Evolutionary conservation across 495 filamentous ascomycete genomes (phyloP).

Genomic region (Ramalina peruviana): DNA sequence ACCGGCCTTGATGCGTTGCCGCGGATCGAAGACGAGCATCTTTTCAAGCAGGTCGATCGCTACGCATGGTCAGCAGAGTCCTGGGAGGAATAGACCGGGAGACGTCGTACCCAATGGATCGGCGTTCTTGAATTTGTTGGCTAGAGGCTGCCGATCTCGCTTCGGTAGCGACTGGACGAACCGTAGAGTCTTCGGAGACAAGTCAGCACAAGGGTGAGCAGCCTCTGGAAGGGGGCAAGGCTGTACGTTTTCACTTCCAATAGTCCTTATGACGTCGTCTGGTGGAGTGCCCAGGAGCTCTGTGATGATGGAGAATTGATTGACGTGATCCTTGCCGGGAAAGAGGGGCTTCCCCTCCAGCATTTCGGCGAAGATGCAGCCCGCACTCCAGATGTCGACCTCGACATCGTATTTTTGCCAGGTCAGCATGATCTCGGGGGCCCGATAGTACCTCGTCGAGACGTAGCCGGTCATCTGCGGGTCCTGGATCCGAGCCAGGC

Average conservation of each 20-base stretch:
- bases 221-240: not conserved
- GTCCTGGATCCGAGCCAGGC: slow-evolving; percentile 91
- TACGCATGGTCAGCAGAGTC: not conserved
- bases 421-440: slow-evolving; percentile 98
- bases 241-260: slow-evolving; percentile 92
- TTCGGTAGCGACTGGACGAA: slow-evolving; percentile 98
- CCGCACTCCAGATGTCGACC: slow-evolving; percentile 98
- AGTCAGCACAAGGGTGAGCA: slow-evolving; percentile 2
- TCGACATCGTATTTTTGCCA: slow-evolving; percentile 99
- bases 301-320: slow-evolving; percentile 98
- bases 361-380: slow-evolving; percentile 99
- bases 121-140: slow-evolving; percentile 90
- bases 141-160: slow-evolving; percentile 77
- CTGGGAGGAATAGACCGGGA: not conserved
- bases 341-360: slow-evolving; percentile 96
- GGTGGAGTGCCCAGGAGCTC: slow-evolving; percentile 96
- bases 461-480: slow-evolving; percentile 99
- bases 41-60: slow-evolving; percentile 87
- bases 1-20: slow-evolving; percentile 72
- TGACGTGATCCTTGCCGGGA: slow-evolving; percentile 97
- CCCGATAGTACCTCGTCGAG: slow-evolving; percentile 95
- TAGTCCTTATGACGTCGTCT: slow-evolving; percentile 95
- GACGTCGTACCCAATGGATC: slow-evolving; percentile 69
- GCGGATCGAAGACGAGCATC: slow-evolving; percentile 96
- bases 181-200: slow-evolving; percentile 58